Conservation (phyloP, 176 grass and related monocot genomes). For the Carex littledalei region DNA sequence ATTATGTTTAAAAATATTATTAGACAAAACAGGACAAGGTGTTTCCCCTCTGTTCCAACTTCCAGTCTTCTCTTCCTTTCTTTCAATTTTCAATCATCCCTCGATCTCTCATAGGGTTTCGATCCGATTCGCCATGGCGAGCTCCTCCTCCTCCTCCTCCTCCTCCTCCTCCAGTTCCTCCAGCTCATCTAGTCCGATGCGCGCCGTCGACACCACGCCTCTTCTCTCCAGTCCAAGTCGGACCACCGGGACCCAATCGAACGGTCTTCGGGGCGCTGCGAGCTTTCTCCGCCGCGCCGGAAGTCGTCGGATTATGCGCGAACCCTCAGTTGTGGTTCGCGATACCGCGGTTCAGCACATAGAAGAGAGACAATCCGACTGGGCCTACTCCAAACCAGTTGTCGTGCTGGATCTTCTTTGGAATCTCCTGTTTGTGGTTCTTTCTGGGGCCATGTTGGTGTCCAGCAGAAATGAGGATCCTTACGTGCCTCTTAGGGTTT, state of each 20-base stretch:
- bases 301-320: slow-evolving; percentile 65
- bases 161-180: slow-evolving; percentile 17
- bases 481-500: slow-evolving; percentile 42
- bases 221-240: slow-evolving; percentile 5
- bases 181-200: not conserved
- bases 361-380: slow-evolving; percentile 65
- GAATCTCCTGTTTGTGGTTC: slow-evolving; percentile 65
- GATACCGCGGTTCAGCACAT: slow-evolving; percentile 65
- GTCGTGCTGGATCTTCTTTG: slow-evolving; percentile 76
- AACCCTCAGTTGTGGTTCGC: slow-evolving; percentile 62
- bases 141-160: slow-evolving; percentile 26
- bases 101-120: slow-evolving; percentile 23
- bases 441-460: slow-evolving; percentile 44
- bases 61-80: not conserved
- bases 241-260: not conserved
- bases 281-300: slow-evolving; percentile 63
- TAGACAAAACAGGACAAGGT: not conserved
- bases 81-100: not conserved
- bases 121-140: slow-evolving; percentile 36
- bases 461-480: slow-evolving; percentile 35
- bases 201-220: slow-evolving; percentile 21
- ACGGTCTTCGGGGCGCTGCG: slow-evolving; percentile 51
- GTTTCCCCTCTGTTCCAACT: not conserved
- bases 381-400: slow-evolving; percentile 86
- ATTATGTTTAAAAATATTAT: not conserved